Conservation (phyloP, 805 yeast species). For the Teunomyces barrocoloradensis region DNA sequence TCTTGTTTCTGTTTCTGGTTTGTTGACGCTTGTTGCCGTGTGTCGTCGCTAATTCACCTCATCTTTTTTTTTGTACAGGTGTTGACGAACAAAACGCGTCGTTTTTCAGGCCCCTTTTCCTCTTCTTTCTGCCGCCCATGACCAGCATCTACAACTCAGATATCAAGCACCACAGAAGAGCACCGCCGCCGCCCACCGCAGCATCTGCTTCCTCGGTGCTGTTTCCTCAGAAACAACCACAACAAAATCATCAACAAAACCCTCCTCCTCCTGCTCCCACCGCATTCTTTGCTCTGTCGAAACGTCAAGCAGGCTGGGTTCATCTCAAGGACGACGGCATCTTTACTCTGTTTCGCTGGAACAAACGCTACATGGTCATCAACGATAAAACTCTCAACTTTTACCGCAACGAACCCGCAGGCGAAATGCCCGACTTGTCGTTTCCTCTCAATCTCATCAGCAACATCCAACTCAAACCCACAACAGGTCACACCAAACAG, state of each 20-base stretch:
- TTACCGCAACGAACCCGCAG: conserved; percentile 59
- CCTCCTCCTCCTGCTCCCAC: neutral
- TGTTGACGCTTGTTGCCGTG: neutral
- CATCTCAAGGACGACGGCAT: conserved; percentile 88
- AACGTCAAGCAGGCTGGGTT: conserved; percentile 73
- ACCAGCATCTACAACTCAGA: conserved; percentile 41
- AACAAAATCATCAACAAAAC: no score
- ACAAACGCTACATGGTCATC: conserved; percentile 76
- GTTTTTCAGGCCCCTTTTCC: neutral
- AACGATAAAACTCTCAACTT: conserved; percentile 73
- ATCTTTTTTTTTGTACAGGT: neutral
- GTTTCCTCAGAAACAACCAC: neutral
- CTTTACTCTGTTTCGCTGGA: conserved; percentile 86
- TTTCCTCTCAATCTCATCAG: conserved; percentile 39
- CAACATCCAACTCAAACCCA: conserved; percentile 59
- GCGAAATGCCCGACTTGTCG: conserved; percentile 33
- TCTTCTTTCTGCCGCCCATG: conserved; percentile 19
- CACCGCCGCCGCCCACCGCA: conserved; percentile 39
- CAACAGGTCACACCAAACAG: conserved; percentile 34
- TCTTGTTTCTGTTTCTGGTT: neutral
- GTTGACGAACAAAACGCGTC: neutral
- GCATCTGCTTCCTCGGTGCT: neutral
- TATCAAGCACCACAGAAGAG: conserved; percentile 40
- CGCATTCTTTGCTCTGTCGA: conserved; percentile 5
- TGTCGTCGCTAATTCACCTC: neutral